These are phyloP conservation scores for Lactifluus piperatus DNA, from an alignment of 768 basidiomycete genomes.

Conservation along the genomic window DNA sequence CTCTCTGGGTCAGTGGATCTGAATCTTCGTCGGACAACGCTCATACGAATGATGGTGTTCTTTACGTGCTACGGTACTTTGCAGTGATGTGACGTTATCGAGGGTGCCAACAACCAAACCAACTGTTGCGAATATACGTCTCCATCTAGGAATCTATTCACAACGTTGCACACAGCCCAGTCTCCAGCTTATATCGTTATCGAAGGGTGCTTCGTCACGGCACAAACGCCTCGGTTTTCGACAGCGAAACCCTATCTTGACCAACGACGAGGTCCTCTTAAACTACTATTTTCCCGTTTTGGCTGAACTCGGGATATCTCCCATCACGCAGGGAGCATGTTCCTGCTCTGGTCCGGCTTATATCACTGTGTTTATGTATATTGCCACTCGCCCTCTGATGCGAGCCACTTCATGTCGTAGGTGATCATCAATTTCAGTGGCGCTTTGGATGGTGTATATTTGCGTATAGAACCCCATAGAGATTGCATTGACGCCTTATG, in stretches of 20 bases:
- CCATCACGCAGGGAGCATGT: no score
- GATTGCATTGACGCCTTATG: not conserved
- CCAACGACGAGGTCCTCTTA: no score
- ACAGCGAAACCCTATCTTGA: not conserved
- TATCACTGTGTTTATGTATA: not conserved
- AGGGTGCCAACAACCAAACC: not conserved
- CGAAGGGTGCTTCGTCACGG: no score
- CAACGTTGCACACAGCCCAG: not conserved
- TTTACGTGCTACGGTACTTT: no score
- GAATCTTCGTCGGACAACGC: no score
- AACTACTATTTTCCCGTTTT: no score
- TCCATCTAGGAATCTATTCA: not conserved
- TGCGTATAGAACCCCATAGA: not conserved
- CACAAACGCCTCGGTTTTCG: not conserved
- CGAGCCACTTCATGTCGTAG: not conserved
- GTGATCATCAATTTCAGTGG: not conserved
- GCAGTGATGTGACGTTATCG: slow-evolving; percentile 31
- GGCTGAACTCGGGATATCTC: no score
- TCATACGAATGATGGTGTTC: no score
- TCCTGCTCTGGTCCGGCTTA: no score
- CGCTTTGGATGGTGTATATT: not conserved
- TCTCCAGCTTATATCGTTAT: no score
- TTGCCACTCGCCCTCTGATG: not conserved
- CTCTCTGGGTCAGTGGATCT: no score
- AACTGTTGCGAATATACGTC: not conserved